phyloP scores from a whole-genome alignment of 2,329 filamentous ascomycete genomes.

The Septoria petroselini region DNA sequence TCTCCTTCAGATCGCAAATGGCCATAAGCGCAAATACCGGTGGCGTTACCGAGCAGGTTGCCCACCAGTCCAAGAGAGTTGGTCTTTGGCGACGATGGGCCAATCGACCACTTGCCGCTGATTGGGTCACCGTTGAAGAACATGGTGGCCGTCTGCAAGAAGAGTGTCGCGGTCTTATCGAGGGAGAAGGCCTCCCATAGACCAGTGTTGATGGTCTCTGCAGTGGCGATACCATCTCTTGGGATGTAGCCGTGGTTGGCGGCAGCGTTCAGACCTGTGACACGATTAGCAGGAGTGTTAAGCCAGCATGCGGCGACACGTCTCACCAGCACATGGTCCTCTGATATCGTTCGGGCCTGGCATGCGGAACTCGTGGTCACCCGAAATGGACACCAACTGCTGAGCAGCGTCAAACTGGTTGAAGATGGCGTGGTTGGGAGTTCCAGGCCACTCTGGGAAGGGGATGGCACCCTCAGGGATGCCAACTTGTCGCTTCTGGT shows the following conservation, averaged over 20 bases:
- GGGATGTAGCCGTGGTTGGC: constrained; percentile 35
- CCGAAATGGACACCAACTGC: constrained; percentile 31
- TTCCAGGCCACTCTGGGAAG: constrained; percentile 29
- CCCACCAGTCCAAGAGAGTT: constrained; percentile 28
- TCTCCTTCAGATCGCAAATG: constrained; percentile 29
- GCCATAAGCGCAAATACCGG: constrained; percentile 31
- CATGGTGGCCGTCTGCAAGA: constrained; percentile 30
- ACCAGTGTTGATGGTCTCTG: constrained; percentile 27
- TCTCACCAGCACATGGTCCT: constrained; percentile 30
- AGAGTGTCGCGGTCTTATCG: constrained; percentile 26
- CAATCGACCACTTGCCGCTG: constrained; percentile 31
- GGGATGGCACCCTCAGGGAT: constrained; percentile 16
- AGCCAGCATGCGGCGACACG: constrained; percentile 10
- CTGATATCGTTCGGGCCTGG: constrained; percentile 28
- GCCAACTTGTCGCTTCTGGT: constrained; percentile 20
- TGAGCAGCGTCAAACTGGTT: constrained; percentile 30
- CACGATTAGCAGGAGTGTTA: not conserved
- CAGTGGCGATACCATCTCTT: constrained; percentile 22
- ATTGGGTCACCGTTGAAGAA: constrained; percentile 26
- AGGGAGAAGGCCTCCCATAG: constrained; percentile 22
- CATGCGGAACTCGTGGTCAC: constrained; percentile 28
- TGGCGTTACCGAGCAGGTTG: constrained; percentile 27
- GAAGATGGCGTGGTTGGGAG: constrained; percentile 24
- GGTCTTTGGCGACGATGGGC: constrained; percentile 24
- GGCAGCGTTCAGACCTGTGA: constrained; percentile 18